Evolutionary conservation across 2,329 filamentous ascomycete species (phyloP).

Genomic region (Beauveria scarabaeidicola): DNA sequence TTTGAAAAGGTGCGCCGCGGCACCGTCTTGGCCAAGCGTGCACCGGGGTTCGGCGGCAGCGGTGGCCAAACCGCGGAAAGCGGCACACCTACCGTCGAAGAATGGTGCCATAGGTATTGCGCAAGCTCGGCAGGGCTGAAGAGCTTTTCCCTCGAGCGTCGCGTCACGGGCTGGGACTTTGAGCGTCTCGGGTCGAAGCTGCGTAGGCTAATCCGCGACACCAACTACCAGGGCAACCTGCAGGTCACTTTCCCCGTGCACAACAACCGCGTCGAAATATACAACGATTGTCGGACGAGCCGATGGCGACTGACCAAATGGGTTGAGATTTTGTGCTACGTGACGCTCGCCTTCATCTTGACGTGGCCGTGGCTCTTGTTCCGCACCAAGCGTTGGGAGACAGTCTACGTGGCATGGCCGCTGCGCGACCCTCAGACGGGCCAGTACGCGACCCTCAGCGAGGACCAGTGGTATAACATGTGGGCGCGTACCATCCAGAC

Average conservation of each 20-base stretch:
- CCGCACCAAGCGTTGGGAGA: conserved; percentile 58
- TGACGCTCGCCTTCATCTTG: conserved; percentile 61
- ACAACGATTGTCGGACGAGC: conserved; percentile 55
- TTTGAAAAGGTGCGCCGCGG: conserved; percentile 57
- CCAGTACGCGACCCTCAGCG: conserved; percentile 44
- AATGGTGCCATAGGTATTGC: conserved; percentile 64
- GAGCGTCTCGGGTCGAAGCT: conserved; percentile 43
- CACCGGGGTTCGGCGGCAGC: conserved; percentile 32
- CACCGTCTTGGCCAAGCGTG: conserved; percentile 45
- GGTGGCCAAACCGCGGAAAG: conserved; percentile 20
- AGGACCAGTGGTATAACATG: conserved; percentile 53
- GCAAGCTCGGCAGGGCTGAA: conserved; percentile 50
- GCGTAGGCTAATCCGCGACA: conserved; percentile 48
- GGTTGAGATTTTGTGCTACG: conserved; percentile 56
- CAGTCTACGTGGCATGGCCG: conserved; percentile 52
- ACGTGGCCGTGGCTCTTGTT: conserved; percentile 64
- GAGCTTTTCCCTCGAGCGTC: conserved; percentile 42
- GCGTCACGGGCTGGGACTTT: conserved; percentile 53
- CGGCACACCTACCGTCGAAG: conserved; percentile 27
- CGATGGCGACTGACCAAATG: conserved; percentile 55
- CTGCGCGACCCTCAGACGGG: conserved; percentile 18
- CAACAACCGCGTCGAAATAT: conserved; percentile 50
- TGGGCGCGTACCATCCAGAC: conserved; percentile 54
- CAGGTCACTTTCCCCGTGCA: conserved; percentile 50
- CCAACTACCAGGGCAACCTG: conserved; percentile 59